These are phyloP conservation scores for Lactarius sanguifluus DNA, from an alignment of 768 basidiomycete species.

Conservation along the genomic window DNA sequence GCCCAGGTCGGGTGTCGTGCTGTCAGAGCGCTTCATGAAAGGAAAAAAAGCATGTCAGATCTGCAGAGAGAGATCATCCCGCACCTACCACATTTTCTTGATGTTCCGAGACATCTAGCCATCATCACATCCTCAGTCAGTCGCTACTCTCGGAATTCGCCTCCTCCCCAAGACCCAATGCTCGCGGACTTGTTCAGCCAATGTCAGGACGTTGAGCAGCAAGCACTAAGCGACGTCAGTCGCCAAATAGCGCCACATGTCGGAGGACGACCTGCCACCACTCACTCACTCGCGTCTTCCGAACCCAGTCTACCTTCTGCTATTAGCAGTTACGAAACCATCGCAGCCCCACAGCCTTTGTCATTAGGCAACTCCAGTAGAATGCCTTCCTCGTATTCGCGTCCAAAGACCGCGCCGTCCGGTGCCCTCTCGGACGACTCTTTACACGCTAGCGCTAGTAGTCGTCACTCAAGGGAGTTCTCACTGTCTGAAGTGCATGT, in stretches of 20 bases:
- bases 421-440: conserved; percentile 24
- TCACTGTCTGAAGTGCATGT: conserved; percentile 2
- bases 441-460: conserved; percentile 29
- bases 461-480: conserved; percentile 23
- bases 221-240: conserved; percentile 64
- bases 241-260: conserved; percentile 33
- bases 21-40: conserved; percentile 56
- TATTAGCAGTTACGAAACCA: not conserved
- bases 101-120: conserved; percentile 77
- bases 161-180: conserved; percentile 36
- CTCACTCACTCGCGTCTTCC: not conserved
- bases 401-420: conserved; percentile 27
- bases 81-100: conserved; percentile 68
- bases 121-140: conserved; percentile 74
- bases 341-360: not conserved
- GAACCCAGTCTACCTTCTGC: conserved; percentile 8
- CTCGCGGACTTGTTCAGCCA: conserved; percentile 57
- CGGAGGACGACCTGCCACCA: not conserved
- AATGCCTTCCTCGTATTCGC: conserved; percentile 19
- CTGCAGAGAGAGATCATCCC: conserved; percentile 73
- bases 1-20: conserved; percentile 41
- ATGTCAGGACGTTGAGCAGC: conserved; percentile 72
- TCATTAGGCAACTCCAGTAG: conserved; percentile 16
- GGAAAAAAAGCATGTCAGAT: conserved; percentile 52
- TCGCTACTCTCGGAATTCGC: conserved; percentile 46